Percentiles rank a stretch among this genome's conserved stretches.
phyloP scores from a whole-genome alignment of 805 yeast species.

The Yamadazyma nakazawae region DNA sequence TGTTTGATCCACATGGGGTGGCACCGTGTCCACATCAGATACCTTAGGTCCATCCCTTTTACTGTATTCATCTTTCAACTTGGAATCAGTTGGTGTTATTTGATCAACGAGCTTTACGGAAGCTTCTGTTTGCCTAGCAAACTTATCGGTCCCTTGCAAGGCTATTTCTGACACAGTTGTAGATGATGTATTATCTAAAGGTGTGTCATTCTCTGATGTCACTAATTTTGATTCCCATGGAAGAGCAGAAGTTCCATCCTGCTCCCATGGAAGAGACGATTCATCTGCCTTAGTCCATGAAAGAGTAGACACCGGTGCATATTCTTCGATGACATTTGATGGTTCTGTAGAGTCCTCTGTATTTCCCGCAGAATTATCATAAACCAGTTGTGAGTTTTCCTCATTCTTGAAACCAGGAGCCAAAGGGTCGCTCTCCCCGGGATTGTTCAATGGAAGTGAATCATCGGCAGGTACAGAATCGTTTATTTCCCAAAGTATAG shows the following conservation, averaged over 20 bases:
- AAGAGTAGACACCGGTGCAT: not conserved
- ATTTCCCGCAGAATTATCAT: too few species aligned
- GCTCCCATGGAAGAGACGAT: slow-evolving; percentile 1
- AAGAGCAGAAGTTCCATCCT: not conserved
- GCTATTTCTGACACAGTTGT: too few species aligned
- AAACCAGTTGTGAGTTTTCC: not conserved
- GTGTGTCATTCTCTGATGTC: too few species aligned
- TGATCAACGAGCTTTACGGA: not conserved
- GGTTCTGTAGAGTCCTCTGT: not conserved
- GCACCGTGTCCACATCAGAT: too few species aligned
- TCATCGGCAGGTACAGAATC: not conserved
- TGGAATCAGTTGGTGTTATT: not conserved
- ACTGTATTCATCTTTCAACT: not conserved
- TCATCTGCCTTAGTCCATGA: not conserved
- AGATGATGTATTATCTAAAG: too few species aligned
- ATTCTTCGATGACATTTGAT: not conserved
- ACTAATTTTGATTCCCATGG: not conserved
- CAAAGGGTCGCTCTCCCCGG: not conserved
- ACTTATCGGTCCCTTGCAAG: not conserved
- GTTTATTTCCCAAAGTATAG: slow-evolving; percentile 2
- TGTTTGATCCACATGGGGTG: not conserved
- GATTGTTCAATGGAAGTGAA: not conserved
- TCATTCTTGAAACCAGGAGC: not conserved
- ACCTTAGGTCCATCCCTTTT: not conserved
- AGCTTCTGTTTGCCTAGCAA: not conserved